Evolutionary conservation across 495 filamentous ascomycete species (phyloP).

Genomic region (Aspergillus asperescens): DNA sequence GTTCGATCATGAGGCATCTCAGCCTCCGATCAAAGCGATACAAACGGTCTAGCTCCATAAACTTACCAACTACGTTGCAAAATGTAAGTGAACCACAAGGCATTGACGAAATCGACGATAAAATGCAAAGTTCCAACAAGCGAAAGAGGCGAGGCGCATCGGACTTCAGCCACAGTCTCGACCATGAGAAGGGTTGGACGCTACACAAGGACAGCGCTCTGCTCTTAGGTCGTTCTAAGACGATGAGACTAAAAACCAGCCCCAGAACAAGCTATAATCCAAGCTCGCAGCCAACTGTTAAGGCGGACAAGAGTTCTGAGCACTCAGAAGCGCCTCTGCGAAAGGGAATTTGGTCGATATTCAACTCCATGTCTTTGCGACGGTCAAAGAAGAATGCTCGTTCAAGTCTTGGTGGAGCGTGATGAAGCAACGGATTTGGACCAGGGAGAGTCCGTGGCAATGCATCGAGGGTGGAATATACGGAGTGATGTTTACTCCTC

Average conservation of each 20-base stretch:
- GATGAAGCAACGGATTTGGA: conserved; percentile 18
- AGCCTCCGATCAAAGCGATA: conserved; percentile 43
- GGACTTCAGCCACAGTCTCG: not conserved
- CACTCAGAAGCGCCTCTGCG: conserved; percentile 1
- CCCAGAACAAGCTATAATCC: not conserved
- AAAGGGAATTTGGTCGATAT: conserved; percentile 18
- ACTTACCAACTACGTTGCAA: conserved; percentile 2
- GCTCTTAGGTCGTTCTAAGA: conserved; percentile 12
- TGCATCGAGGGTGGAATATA: conserved; percentile 10
- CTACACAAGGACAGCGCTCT: not conserved
- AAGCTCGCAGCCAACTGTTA: not conserved
- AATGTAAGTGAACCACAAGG: conserved; percentile 14
- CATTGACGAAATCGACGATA: conserved; percentile 14
- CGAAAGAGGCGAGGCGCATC: conserved; percentile 2
- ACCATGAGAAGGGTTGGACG: not conserved
- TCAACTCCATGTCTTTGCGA: conserved; percentile 21
- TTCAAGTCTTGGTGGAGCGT: conserved; percentile 12
- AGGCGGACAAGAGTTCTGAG: conserved; percentile 5
- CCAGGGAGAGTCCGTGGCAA: conserved; percentile 1
- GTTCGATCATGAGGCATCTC: conserved; percentile 76
- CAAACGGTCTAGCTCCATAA: conserved; percentile 32
- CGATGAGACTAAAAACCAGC: conserved; percentile 4
- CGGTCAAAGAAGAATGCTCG: conserved; percentile 14
- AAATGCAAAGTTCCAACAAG: not conserved
- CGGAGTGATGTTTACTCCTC: not conserved